Evolutionary conservation across 768 basidiomycete genomes (phyloP).

Genomic region (Auricularia heimuer): DNA sequence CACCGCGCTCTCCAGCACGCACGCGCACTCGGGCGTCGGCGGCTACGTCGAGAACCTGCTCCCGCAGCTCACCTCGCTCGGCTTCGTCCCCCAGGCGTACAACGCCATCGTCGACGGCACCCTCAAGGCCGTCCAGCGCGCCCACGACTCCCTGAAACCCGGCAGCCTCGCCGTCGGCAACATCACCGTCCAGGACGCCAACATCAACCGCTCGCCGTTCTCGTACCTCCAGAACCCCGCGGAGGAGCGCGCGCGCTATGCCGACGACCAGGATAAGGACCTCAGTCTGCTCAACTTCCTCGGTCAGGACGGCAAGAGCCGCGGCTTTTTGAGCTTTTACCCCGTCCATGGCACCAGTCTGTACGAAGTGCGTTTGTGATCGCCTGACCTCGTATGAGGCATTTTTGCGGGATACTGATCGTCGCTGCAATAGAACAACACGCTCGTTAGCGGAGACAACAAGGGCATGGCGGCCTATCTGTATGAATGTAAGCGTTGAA

Average conservation of each 20-base stretch:
- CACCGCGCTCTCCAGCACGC: slow-evolving; percentile 66
- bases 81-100: slow-evolving; percentile 62
- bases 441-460: slow-evolving; percentile 71
- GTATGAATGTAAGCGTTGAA: slow-evolving; percentile 39
- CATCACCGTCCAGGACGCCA: slow-evolving; percentile 56
- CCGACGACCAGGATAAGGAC: slow-evolving; percentile 66
- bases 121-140: slow-evolving; percentile 56
- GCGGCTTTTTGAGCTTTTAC: slow-evolving; percentile 66
- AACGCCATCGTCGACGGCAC: slow-evolving; percentile 64
- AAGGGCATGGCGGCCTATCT: slow-evolving; percentile 80
- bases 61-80: slow-evolving; percentile 64
- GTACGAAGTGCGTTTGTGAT: slow-evolving; percentile 42
- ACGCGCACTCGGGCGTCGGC: slow-evolving; percentile 65
- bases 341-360: slow-evolving; percentile 73
- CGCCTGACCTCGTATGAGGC: too few relatives aligned
- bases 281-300: slow-evolving; percentile 60
- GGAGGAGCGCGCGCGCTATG: slow-evolving; percentile 54
- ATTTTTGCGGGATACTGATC: not conserved
- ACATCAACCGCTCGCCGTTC: slow-evolving; percentile 65
- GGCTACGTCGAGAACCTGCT: slow-evolving; percentile 73
- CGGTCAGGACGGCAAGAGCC: slow-evolving; percentile 41
- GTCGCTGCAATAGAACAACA: slow-evolving; percentile 52
- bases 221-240: slow-evolving; percentile 70
- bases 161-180: slow-evolving; percentile 59
- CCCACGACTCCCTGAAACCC: slow-evolving; percentile 49